Conservation (phyloP, 192 early-diverging fungal genomes). For the Spizellomyces punctatus region DNA sequence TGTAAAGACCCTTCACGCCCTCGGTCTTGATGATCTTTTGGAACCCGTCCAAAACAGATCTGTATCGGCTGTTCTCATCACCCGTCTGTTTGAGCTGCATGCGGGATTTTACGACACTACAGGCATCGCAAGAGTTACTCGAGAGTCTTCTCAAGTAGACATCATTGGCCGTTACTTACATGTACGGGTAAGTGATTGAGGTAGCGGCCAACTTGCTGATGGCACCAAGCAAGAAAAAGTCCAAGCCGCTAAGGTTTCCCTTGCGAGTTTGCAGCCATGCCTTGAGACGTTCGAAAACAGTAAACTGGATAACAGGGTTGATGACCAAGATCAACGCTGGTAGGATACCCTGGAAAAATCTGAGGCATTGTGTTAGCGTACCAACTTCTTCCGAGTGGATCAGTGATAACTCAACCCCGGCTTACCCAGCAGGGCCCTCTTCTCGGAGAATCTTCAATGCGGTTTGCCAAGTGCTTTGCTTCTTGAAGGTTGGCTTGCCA, state of each 20-base stretch:
- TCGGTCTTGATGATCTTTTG: constrained; percentile 89
- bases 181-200: constrained; percentile 96
- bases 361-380: background rate
- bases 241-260: constrained; percentile 69
- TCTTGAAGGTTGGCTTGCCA: constrained; percentile 41
- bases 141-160: background rate
- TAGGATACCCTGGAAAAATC: constrained; percentile 87
- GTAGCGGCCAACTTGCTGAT: constrained; percentile 95
- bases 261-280: constrained; percentile 54
- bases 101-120: constrained; percentile 89
- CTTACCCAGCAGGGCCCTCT: constrained; percentile 73
- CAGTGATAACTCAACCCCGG: background rate
- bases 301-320: constrained; percentile 99
- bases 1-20: constrained; percentile 77
- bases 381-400: too few relatives aligned
- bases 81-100: constrained; percentile 94
- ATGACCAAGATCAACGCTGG: constrained; percentile 97
- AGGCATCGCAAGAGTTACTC: background rate
- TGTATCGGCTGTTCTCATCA: constrained; percentile 72
- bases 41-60: constrained; percentile 83
- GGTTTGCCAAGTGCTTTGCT: constrained; percentile 49
- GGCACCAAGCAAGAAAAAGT: constrained; percentile 97
- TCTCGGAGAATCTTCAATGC: constrained; percentile 82
- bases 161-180: constrained; percentile 53
- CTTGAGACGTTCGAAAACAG: constrained; percentile 95